Conservation (phyloP, 352 stramenopile genomes). For the Pythium biforme region DNA sequence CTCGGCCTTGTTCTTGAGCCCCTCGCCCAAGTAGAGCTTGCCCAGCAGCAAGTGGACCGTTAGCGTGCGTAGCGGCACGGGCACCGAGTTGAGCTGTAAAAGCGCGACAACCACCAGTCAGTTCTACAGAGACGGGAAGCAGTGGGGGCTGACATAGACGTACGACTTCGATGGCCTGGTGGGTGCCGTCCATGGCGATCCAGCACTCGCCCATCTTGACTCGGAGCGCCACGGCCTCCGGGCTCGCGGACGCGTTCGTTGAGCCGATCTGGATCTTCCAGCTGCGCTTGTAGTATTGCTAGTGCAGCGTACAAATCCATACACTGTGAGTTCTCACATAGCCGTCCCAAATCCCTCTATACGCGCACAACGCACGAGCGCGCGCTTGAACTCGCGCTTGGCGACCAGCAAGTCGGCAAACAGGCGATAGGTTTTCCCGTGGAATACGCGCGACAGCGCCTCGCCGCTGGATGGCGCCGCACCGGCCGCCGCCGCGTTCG, state of each 20-base stretch:
- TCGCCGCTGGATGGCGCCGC: neutral
- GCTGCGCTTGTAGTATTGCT: constrained; percentile 53
- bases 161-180: constrained; percentile 68
- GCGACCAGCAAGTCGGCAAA: constrained; percentile 69
- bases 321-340: neutral
- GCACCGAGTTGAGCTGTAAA: constrained; percentile 52
- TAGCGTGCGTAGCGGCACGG: constrained; percentile 36
- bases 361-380: constrained; percentile 45
- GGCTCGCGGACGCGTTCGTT: constrained; percentile 4
- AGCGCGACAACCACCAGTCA: neutral
- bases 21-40: constrained; percentile 60
- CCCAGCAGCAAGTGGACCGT: constrained; percentile 68
- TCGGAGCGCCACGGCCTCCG: constrained; percentile 32
- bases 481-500: constrained; percentile 25
- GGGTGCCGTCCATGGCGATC: constrained; percentile 48
- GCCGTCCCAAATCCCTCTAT: neutral
- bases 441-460: constrained; percentile 37
- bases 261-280: constrained; percentile 39
- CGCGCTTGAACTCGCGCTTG: constrained; percentile 69
- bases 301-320: neutral
- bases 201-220: constrained; percentile 75
- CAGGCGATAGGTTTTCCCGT: constrained; percentile 51
- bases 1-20: constrained; percentile 62
- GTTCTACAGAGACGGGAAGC: neutral
- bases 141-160: neutral